Percentiles rank a stretch among this genome's conserved stretches.
These are phyloP conservation scores for Amanita thiersii DNA, from an alignment of 768 basidiomycete genomes.

Conservation along the genomic window DNA sequence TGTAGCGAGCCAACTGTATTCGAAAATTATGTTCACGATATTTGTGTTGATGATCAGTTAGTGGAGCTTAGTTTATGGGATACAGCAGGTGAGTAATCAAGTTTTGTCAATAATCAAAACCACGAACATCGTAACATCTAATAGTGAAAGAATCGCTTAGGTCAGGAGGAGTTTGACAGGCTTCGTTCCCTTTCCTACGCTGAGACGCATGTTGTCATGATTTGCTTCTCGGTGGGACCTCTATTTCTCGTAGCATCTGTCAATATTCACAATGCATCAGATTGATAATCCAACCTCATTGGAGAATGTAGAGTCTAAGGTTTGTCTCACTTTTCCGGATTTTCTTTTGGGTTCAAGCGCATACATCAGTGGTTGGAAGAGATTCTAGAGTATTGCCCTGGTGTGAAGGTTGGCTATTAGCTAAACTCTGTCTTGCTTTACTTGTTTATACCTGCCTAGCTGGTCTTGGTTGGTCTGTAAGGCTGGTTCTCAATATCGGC, in stretches of 20 bases:
- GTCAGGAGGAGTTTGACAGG: conserved; percentile 94
- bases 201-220: conserved; percentile 93
- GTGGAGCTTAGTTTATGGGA: conserved; percentile 96
- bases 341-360: neutral
- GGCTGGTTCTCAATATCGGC: conserved; percentile 1
- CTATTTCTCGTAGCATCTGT: conserved; percentile 10
- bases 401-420: conserved; percentile 64
- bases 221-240: conserved; percentile 82
- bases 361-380: conserved; percentile 81
- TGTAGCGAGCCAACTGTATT: conserved; percentile 88
- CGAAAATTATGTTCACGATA: conserved; percentile 93
- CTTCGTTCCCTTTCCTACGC: conserved; percentile 92
- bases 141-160: conserved; percentile 30
- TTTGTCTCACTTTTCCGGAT: conserved; percentile 17
- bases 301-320: conserved; percentile 94
- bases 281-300: conserved; percentile 93
- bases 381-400: conserved; percentile 87
- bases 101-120: neutral
- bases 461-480: conserved; percentile 83
- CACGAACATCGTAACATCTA: conserved; percentile 24
- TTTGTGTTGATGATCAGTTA: conserved; percentile 76
- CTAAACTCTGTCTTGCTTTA: conserved; percentile 2
- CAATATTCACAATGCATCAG: conserved; percentile 23
- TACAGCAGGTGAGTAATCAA: conserved; percentile 69
- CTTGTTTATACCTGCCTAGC: conserved; percentile 29